These are phyloP conservation scores for Ensete ventricosum DNA, from an alignment of 176 grass and related monocot species.

Conservation along the genomic window DNA sequence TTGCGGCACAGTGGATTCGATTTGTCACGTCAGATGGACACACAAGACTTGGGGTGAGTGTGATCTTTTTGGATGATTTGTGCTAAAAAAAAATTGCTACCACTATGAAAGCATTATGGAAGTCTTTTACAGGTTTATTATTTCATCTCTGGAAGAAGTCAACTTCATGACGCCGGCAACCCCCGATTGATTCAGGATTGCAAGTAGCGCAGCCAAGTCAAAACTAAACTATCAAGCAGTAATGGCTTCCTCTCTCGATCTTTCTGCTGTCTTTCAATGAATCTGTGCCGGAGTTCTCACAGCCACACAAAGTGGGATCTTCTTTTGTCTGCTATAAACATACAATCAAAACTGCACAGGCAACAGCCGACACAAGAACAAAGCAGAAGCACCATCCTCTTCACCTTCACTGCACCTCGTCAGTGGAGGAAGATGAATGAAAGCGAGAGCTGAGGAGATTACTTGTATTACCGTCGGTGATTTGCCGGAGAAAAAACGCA, in stretches of 20 bases:
- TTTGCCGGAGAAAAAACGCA: not conserved
- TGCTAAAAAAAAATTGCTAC: not conserved
- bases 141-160: not conserved
- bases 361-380: not conserved
- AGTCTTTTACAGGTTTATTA: not conserved
- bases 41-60: not conserved
- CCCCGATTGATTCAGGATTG: not conserved
- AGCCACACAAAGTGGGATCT: constrained; percentile 1
- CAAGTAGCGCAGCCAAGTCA: not conserved
- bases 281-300: not conserved
- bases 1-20: not conserved
- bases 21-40: not conserved
- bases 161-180: not conserved
- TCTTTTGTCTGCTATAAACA: not conserved
- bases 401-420: too few relatives aligned
- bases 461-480: not conserved
- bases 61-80: not conserved
- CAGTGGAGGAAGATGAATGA: too few relatives aligned
- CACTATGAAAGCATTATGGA: not conserved
- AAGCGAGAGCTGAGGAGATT: too few relatives aligned
- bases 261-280: not conserved
- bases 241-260: too few relatives aligned
- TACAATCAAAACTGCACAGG: not conserved
- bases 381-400: not conserved
- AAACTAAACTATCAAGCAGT: too few relatives aligned